These are phyloP conservation scores for Monilinia fructicola DNA, from an alignment of 2,329 filamentous ascomycete genomes.

Conservation along the genomic window DNA sequence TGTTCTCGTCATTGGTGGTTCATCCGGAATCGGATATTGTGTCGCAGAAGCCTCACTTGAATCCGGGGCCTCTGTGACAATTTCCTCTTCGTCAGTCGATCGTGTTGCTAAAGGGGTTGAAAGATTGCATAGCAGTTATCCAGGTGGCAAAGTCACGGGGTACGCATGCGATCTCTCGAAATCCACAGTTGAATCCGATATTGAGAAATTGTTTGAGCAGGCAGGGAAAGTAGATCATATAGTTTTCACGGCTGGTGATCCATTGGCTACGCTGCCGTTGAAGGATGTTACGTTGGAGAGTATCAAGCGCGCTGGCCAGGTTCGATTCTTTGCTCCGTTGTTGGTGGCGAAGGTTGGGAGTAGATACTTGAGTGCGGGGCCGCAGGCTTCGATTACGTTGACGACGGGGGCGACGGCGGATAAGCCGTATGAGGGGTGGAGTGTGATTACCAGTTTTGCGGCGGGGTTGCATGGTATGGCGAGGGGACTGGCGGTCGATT, in stretches of 20 bases:
- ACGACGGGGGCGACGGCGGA: constrained; percentile 30
- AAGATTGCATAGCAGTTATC: constrained; percentile 26
- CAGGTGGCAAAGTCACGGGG: constrained; percentile 25
- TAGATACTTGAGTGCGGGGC: constrained; percentile 28
- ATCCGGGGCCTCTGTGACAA: constrained; percentile 31
- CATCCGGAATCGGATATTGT: constrained; percentile 35
- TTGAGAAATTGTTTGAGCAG: constrained; percentile 44
- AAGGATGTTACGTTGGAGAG: constrained; percentile 25
- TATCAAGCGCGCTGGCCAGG: constrained; percentile 29
- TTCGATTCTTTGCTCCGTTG: constrained; percentile 35
- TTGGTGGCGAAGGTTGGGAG: constrained; percentile 34
- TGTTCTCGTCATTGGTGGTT: constrained; percentile 37
- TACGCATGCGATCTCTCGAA: constrained; percentile 33
- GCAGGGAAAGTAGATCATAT: constrained; percentile 33
- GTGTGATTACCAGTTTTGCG: constrained; percentile 49
- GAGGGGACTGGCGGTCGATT: constrained; percentile 58
- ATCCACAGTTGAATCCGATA: constrained; percentile 41
- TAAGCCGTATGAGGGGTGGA: constrained; percentile 43
- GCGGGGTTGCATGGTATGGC: constrained; percentile 54
- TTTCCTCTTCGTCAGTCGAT: constrained; percentile 30
- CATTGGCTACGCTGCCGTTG: constrained; percentile 21
- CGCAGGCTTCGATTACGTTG: constrained; percentile 29
- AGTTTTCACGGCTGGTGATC: constrained; percentile 36
- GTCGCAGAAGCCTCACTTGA: constrained; percentile 37
- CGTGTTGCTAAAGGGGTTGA: constrained; percentile 25